Conservation (phyloP, 352 stramenopile species). For the Phytophthora sojae region DNA sequence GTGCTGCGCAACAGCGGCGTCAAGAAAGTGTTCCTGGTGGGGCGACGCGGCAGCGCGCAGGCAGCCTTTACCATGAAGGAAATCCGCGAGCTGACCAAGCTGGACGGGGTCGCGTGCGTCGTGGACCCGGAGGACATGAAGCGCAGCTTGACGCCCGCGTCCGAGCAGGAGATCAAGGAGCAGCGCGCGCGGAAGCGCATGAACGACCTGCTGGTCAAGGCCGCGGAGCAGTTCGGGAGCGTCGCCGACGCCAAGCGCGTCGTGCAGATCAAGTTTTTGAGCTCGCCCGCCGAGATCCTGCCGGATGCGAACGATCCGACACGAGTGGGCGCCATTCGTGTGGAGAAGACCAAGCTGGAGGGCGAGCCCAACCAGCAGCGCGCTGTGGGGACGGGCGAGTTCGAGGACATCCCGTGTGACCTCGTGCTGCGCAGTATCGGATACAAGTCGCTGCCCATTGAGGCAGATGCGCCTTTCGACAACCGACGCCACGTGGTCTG, state of each 20-base stretch:
- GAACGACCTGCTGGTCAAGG: slow-evolving; percentile 80
- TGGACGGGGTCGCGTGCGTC: slow-evolving; percentile 82
- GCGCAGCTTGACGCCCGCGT: slow-evolving; percentile 84
- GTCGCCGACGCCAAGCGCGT: slow-evolving; percentile 40
- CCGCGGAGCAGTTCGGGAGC: slow-evolving; percentile 46
- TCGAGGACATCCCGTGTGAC: slow-evolving; percentile 84
- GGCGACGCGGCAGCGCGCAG: slow-evolving; percentile 95
- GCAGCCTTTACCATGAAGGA: slow-evolving; percentile 99
- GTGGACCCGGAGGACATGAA: slow-evolving; percentile 91
- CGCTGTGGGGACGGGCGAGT: slow-evolving; percentile 86
- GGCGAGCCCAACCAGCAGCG: slow-evolving; percentile 85
- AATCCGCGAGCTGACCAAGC: slow-evolving; percentile 90
- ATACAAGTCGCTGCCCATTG: slow-evolving; percentile 93
- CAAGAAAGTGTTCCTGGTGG: slow-evolving; percentile 92
- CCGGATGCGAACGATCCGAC: slow-evolving; percentile 53
- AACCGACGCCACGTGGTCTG: slow-evolving; percentile 60
- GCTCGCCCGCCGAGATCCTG: slow-evolving; percentile 84
- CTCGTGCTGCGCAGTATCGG: slow-evolving; percentile 87
- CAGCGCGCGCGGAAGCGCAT: slow-evolving; percentile 88
- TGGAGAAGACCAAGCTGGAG: slow-evolving; percentile 91
- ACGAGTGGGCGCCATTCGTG: slow-evolving; percentile 71
- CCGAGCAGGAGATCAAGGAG: slow-evolving; percentile 88
- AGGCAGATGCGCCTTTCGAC: slow-evolving; percentile 84
- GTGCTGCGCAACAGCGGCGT: slow-evolving; percentile 76
- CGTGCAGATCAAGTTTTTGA: slow-evolving; percentile 93